Conservation (phyloP, 2,329 filamentous ascomycete genomes). For the Zasmidium citrigriseum region DNA sequence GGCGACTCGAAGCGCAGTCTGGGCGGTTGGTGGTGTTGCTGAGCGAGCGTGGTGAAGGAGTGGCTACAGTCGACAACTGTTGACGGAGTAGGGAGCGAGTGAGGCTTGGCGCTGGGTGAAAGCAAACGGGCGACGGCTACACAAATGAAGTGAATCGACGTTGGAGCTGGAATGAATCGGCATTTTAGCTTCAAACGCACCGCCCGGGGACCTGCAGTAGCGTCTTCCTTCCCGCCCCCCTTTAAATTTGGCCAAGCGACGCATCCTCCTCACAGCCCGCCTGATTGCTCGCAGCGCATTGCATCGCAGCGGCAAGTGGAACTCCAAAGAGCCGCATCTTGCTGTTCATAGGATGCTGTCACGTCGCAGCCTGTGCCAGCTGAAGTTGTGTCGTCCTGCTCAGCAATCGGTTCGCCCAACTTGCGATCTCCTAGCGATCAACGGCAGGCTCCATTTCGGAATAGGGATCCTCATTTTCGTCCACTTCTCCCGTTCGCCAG, state of each 20-base stretch:
- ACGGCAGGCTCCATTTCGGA: no score
- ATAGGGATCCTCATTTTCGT: no score
- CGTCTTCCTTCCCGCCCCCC: not conserved
- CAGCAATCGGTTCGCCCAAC: no score
- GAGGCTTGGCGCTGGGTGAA: no score
- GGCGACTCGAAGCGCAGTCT: constrained; percentile 21
- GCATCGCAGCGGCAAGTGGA: not conserved
- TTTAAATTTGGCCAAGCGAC: no score
- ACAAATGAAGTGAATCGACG: not conserved
- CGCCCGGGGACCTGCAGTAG: constrained; percentile 7
- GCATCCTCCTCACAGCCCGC: no score
- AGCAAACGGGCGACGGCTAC: not conserved
- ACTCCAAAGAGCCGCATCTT: not conserved
- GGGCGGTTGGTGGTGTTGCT: not conserved
- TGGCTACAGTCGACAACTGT: constrained; percentile 8
- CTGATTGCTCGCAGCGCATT: not conserved
- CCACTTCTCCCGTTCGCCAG: no score
- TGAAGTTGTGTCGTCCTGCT: not conserved
- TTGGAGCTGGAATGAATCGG: no score
- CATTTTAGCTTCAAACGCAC: no score
- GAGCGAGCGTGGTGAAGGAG: constrained; percentile 14
- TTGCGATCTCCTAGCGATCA: no score
- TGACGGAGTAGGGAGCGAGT: no score
- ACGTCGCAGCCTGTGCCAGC: not conserved
- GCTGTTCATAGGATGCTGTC: not conserved